Conservation (phyloP, 768 basidiomycete genomes). For the Cystofilobasidium ferigula region DNA sequence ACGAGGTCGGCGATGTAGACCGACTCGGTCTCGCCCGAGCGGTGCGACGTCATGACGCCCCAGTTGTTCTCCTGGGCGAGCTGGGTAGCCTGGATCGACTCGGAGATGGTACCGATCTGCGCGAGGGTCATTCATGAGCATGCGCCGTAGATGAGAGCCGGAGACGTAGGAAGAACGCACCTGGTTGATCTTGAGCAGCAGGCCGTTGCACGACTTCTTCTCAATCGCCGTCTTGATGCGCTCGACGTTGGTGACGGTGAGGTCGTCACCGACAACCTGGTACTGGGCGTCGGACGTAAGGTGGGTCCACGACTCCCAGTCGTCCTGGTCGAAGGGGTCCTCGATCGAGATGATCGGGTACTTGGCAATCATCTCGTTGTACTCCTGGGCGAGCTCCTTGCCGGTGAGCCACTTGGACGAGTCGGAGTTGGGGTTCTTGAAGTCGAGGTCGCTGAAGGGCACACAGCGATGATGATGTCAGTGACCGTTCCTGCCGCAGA, state of each 20-base stretch:
- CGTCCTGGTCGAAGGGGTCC: conserved; percentile 99
- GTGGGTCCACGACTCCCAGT: conserved; percentile 96
- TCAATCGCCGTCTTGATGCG: conserved; percentile 98
- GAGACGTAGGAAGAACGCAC: neutral
- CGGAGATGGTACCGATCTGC: conserved; percentile 93
- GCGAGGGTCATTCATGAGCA: too few species aligned
- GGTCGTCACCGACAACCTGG: conserved; percentile 55
- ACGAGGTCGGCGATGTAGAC: conserved; percentile 90
- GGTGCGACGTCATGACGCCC: conserved; percentile 99
- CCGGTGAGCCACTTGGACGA: conserved; percentile 92
- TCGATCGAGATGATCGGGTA: conserved; percentile 58
- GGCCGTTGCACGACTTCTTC: conserved; percentile 98
- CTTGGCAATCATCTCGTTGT: conserved; percentile 55
- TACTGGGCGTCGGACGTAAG: conserved; percentile 68
- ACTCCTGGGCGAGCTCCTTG: conserved; percentile 80
- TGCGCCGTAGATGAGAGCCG: too few species aligned
- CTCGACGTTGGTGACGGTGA: conserved; percentile 93
- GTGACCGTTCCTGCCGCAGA: too few species aligned
- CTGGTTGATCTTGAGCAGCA: conserved; percentile 73
- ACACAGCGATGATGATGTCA: neutral
- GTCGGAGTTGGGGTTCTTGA: conserved; percentile 99
- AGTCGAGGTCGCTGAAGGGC: conserved; percentile 36
- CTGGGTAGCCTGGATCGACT: conserved; percentile 97
- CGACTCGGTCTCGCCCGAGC: conserved; percentile 75
- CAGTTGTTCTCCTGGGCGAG: conserved; percentile 90